A percentile compares a stretch with the other conserved stretches of the same genome.
These are phyloP conservation scores for Ustilago curta DNA, from an alignment of 1,284 basidiomycete species.

Conservation along the genomic window DNA sequence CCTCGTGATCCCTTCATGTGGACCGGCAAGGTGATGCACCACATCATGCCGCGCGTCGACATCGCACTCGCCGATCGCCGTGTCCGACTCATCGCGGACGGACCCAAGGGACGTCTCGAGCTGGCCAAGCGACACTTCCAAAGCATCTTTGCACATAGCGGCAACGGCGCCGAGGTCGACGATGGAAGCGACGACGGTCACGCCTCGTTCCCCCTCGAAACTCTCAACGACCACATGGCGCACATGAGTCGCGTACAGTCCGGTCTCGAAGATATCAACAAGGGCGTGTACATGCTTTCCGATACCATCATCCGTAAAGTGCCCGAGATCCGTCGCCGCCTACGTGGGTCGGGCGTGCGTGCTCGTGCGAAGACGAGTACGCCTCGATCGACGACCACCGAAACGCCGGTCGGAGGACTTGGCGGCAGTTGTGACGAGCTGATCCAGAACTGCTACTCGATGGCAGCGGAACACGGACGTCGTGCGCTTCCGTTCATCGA, in stretches of 20 bases:
- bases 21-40: conserved; percentile 85
- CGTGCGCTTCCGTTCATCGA: conserved; percentile 67
- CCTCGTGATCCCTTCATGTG: conserved; percentile 90
- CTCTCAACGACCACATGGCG: conserved; percentile 86
- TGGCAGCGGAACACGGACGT: conserved; percentile 82
- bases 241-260: conserved; percentile 90
- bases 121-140: conserved; percentile 83
- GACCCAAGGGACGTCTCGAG: conserved; percentile 80
- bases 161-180: conserved; percentile 43
- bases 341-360: conserved; percentile 36
- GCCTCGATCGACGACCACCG: conserved; percentile 31
- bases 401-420: conserved; percentile 19
- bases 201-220: conserved; percentile 71
- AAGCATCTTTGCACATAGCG: conserved; percentile 47
- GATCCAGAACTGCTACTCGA: conserved; percentile 93
- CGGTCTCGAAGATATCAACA: conserved; percentile 88
- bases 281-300: conserved; percentile 87
- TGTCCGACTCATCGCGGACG: conserved; percentile 73
- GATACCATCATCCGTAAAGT: conserved; percentile 87
- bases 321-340: conserved; percentile 52
- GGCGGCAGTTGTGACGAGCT: conserved; percentile 75
- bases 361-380: conserved; percentile 23
- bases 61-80: conserved; percentile 65
- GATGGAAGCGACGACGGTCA: conserved; percentile 57
- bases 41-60: conserved; percentile 60